Base-by-base conservation (phyloP, 225 moss, liverwort and hornwort genomes). In the Pleurozium schreberi region DNA sequence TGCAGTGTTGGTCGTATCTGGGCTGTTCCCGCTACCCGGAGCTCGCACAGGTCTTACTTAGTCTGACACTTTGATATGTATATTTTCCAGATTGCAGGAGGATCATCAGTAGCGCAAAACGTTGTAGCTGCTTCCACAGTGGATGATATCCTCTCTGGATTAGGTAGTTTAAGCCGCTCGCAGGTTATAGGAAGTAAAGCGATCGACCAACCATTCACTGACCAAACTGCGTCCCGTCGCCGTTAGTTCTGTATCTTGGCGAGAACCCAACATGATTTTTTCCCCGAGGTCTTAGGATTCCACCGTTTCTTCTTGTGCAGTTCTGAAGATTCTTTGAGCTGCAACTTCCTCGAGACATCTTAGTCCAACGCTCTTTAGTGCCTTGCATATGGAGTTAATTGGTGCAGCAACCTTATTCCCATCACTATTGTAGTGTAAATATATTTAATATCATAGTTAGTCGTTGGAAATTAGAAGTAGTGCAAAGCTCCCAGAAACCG, bases 91-190 rank as follows among this genome's bases (percentile, higher is more conserved):
- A 82, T 81, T 88, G 77, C 83, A 59, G 90, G 86, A 89, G 89
- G 79, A 68, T 47, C 93, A 73, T 75, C 90, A 84, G 87, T n/a
- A 66, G 80, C 83, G 75, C 85, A 82, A 45, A 86, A 80, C 43
- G 86, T 14, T 40, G 50, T 84, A 58, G 74, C 77, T 80, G 40
- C 88, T 70, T 96, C 94, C 88, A 92, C 90, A 31, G 90, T 98
- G 85, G 98, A 98, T 80, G 93, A 90, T 67, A 98, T 98, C 43
- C 89, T 98, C 75, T 95, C 97, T 38, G 96, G 97, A 88, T 88
- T 98, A 80, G 84, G 92, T 25, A 93, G 86, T 88, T 92, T 98
- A 66, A 94, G 95, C 74, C 92, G 94, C 64, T 91, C 98, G 38
- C 98, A 98, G 89, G 97, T 93, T 12, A 91, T 87, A 34, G 96